These are phyloP conservation scores for Candida tunisiensis DNA, from an alignment of 1,139 yeast genomes.

Conservation along the genomic window DNA sequence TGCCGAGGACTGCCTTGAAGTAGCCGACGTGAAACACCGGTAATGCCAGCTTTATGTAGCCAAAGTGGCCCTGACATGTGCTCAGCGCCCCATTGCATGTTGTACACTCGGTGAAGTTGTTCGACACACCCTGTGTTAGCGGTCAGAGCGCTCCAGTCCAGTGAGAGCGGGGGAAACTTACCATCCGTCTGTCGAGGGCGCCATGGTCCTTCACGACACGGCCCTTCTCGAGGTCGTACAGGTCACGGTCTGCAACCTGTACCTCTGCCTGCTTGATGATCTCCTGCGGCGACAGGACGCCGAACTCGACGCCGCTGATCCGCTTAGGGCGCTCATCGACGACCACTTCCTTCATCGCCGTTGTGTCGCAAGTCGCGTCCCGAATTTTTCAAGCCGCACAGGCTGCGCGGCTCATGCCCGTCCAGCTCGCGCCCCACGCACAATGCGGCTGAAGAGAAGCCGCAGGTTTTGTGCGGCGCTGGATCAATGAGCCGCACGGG, in stretches of 20 bases:
- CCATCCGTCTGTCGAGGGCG: slow-evolving; percentile 80
- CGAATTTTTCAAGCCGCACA: too few species aligned
- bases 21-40: slow-evolving; percentile 98
- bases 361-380: not conserved
- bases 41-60: slow-evolving; percentile 78
- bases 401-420: too few species aligned
- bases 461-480: too few species aligned
- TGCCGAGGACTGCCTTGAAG: slow-evolving; percentile 79
- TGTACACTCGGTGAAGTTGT: slow-evolving; percentile 65
- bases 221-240: slow-evolving; percentile 80
- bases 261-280: slow-evolving; percentile 90
- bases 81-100: slow-evolving; percentile 91
- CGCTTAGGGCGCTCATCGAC: slow-evolving; percentile 79
- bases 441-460: too few species aligned
- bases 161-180: slow-evolving; percentile 8
- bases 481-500: too few species aligned
- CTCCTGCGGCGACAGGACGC: slow-evolving; percentile 81
- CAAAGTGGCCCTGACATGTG: slow-evolving; percentile 97
- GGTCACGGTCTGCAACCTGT: slow-evolving; percentile 80
- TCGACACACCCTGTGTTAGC: slow-evolving; percentile 50
- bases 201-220: slow-evolving; percentile 68
- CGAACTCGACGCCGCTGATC: slow-evolving; percentile 82
- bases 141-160: not conserved
- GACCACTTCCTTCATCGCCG: slow-evolving; percentile 50
- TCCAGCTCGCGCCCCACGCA: too few species aligned